Percentiles rank a stretch among this genome's conserved stretches.
Conservation (phyloP, 2,329 filamentous ascomycete species). For the Fusarium sterilihyphosum region DNA sequence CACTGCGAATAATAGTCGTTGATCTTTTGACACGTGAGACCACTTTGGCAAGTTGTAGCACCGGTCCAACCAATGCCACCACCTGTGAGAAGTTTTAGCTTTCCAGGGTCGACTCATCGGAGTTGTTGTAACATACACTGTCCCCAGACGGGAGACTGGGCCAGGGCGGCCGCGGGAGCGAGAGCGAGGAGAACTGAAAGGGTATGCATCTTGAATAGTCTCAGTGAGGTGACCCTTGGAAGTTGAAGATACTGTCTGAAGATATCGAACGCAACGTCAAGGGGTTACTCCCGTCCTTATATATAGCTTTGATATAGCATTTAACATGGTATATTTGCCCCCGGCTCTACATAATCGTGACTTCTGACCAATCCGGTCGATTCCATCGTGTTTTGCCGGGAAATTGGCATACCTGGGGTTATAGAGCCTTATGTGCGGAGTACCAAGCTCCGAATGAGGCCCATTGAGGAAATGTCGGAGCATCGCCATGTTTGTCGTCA, state of each 20-base stretch:
- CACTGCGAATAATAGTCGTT: constrained; percentile 22
- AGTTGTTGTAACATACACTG: constrained; percentile 4
- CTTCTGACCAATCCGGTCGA: background rate
- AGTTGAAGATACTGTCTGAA: background rate
- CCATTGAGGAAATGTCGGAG: constrained; percentile 28
- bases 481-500: background rate
- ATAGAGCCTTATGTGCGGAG: constrained; percentile 3
- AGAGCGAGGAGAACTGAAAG: constrained; percentile 6
- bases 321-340: background rate
- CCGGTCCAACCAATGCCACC: background rate
- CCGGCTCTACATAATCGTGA: background rate
- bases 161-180: constrained; percentile 2
- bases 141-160: constrained; percentile 13
- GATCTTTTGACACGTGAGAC: constrained; percentile 13
- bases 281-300: background rate
- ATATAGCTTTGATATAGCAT: background rate
- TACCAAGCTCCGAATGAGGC: constrained; percentile 21
- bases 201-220: constrained; percentile 2
- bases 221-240: background rate
- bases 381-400: background rate
- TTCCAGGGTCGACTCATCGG: background rate
- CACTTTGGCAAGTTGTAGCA: background rate
- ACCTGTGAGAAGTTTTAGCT: background rate
- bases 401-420: background rate
- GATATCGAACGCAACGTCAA: background rate